Evolutionary conservation across 495 filamentous ascomycete genomes (phyloP), one percentile per base, ranked within the genome.

Genomic region (Talaromyces ruber): DNA sequence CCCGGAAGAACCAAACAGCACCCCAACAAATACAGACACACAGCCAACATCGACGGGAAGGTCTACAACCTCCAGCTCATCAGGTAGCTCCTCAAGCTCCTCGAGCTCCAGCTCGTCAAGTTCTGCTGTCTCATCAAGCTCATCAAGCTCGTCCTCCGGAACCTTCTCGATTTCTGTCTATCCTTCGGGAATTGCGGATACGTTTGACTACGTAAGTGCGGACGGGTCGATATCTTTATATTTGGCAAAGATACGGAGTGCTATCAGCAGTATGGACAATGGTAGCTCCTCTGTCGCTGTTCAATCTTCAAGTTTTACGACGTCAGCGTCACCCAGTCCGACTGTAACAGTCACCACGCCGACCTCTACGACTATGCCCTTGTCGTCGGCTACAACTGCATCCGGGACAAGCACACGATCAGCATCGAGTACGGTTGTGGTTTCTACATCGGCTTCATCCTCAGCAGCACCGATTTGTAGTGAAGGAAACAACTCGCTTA

Each of bases 231-330:
- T 47, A 47, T 47, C 43, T 1, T 47, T n/a, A 4, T 47, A 47
- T 3, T 21, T 47, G 43, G 43, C 43, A 8, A 47, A 47, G 43
- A 21, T 47, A 1, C 43, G 43, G 18, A 47, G 43, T 8, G 43
- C 43, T 47, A 47, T 47, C 22, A 56, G 53, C 29, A 56, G 53
- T n/a, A 56, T 56, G 53, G 53, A 32, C 11, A 28, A 56, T 56
- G 29, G 26, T 7, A 32, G 26, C 29, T 56, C 53, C 14, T 56
- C 53, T 9, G 25, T 47, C n/a, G 43, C 43, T 6, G 18, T 47
- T 9, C 43, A 47, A 47, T 47, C 43, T 5, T 47, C 43, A 47
- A 47, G 43, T 11, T 47, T 47, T 4, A 11, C 43, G 8, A 47
- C 43, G 21, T 47, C 43, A 9, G n/a, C 43, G 12, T 47, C 43